Evolutionary conservation across 257 asterid species (phyloP).

Genomic region (Gynochthodes officinalis): DNA sequence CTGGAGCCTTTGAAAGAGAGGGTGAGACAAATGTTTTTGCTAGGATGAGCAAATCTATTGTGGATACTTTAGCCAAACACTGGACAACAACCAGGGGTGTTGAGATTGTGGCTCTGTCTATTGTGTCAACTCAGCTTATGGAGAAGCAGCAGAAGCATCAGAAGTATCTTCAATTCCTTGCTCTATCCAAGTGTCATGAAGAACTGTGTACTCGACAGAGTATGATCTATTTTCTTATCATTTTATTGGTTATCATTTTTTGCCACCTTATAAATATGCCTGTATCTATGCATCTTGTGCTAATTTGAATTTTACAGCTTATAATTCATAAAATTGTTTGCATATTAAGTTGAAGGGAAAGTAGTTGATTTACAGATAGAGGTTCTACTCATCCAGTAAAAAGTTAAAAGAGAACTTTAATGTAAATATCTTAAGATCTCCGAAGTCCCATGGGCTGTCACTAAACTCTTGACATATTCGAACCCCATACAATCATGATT

Average conservation of each 20-base stretch:
- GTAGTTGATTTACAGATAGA: neutral
- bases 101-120: conserved; percentile 71
- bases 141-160: conserved; percentile 91
- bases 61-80: conserved; percentile 94
- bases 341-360: neutral
- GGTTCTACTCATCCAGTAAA: neutral
- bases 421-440: neutral
- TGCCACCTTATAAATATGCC: neutral
- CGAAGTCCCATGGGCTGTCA: neutral
- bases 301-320: neutral
- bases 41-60: conserved; percentile 82
- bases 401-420: neutral
- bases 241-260: conserved; percentile 2
- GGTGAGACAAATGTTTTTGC: conserved; percentile 81
- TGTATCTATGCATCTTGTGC: neutral
- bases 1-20: conserved; percentile 92
- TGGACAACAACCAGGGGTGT: conserved; percentile 97
- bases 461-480: neutral
- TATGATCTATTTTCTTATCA: conserved; percentile 36
- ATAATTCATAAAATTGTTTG: neutral
- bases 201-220: conserved; percentile 83
- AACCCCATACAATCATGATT: neutral
- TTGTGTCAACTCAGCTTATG: conserved; percentile 69
- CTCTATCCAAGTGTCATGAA: conserved; percentile 92
- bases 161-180: conserved; percentile 87